These are phyloP conservation scores for Termitomyces sp. DNA, from an alignment of 768 basidiomycete genomes.

Conservation along the genomic window DNA sequence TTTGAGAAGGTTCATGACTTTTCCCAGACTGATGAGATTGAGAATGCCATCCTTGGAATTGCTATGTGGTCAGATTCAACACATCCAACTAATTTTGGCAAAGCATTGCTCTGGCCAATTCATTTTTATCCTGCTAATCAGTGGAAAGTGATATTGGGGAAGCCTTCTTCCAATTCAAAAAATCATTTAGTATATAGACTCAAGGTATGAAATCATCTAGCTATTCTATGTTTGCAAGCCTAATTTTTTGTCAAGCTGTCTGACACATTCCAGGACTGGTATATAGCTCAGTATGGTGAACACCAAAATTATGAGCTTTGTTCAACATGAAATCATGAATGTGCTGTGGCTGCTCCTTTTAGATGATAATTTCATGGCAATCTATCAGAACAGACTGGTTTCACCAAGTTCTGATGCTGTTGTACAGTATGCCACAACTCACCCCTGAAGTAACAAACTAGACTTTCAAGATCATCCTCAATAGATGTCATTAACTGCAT, in stretches of 20 bases:
- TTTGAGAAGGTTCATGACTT: neutral
- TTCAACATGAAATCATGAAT: neutral
- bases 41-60: neutral
- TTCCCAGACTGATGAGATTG: neutral
- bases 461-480: too few species aligned
- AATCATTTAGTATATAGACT: neutral
- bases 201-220: neutral
- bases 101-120: slow-evolving; percentile 31
- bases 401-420: neutral
- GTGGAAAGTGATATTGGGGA: neutral
- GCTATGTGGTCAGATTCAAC: slow-evolving; percentile 32
- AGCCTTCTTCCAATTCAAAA: neutral
- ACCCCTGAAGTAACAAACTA: too few species aligned
- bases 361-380: neutral
- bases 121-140: slow-evolving; percentile 20
- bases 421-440: too few species aligned
- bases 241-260: neutral
- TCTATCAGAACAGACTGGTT: neutral
- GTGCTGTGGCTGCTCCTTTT: neutral
- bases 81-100: slow-evolving; percentile 30
- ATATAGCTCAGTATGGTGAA: neutral
- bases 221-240: too few species aligned
- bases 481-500: too few species aligned
- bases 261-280: neutral
- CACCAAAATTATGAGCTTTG: neutral